phyloP scores from a whole-genome alignment of 2,329 filamentous ascomycete genomes.

The Daldinia sp. region DNA sequence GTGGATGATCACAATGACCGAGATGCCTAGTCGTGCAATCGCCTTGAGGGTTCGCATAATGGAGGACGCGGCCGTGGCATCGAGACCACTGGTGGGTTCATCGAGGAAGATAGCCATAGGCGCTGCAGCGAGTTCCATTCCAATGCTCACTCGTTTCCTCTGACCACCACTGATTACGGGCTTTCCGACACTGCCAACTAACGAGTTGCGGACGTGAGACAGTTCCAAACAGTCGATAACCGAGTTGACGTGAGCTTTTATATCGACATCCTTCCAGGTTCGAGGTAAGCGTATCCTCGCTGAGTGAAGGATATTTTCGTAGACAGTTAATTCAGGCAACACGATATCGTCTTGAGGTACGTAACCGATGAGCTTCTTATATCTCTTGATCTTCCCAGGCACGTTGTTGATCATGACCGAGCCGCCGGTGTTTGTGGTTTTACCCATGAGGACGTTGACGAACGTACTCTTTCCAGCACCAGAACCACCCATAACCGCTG shows the following conservation, averaged over 20 bases:
- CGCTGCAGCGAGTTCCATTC: slow-evolving; percentile 68
- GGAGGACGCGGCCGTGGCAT: slow-evolving; percentile 66
- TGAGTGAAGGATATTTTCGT: slow-evolving; percentile 72
- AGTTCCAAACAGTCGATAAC: slow-evolving; percentile 67
- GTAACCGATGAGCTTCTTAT: slow-evolving; percentile 71
- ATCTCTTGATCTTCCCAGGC: slow-evolving; percentile 61
- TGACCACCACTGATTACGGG: slow-evolving; percentile 69
- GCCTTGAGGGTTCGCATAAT: slow-evolving; percentile 67
- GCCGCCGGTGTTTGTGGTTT: slow-evolving; percentile 63
- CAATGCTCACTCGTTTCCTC: slow-evolving; percentile 69
- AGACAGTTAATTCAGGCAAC: slow-evolving; percentile 69
- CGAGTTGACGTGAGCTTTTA: slow-evolving; percentile 66
- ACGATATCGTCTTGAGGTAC: slow-evolving; percentile 73
- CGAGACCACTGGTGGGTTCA: slow-evolving; percentile 66
- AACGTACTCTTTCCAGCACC: slow-evolving; percentile 72
- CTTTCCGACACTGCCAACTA: slow-evolving; percentile 64
- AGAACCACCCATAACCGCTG: slow-evolving; percentile 70
- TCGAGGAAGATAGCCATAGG: slow-evolving; percentile 68
- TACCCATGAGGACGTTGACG: slow-evolving; percentile 72
- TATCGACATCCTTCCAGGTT: slow-evolving; percentile 62
- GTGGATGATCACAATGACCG: slow-evolving; percentile 70
- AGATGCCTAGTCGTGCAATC: slow-evolving; percentile 66
- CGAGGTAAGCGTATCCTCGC: slow-evolving; percentile 66
- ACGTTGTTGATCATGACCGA: slow-evolving; percentile 65
- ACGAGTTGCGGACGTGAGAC: slow-evolving; percentile 63